These are phyloP conservation scores for Fraxinus americana DNA, from an alignment of 257 asterid genomes.

Conservation along the genomic window DNA sequence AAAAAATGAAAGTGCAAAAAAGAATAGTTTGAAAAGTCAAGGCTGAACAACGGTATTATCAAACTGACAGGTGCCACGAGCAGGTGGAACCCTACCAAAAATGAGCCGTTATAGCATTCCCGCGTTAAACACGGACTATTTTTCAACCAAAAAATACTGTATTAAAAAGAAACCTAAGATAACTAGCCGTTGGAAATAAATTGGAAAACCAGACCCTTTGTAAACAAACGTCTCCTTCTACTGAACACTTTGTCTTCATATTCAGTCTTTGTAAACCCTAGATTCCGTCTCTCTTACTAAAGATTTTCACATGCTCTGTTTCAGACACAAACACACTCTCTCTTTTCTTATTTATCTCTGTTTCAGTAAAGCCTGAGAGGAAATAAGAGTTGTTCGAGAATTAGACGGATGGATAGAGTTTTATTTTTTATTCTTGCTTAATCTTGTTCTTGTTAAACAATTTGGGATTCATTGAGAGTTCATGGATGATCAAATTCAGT, in stretches of 20 bases:
- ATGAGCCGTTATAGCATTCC: slow-evolving; percentile 55
- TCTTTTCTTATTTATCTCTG: slow-evolving; percentile 19
- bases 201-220: neutral
- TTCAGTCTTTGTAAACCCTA: slow-evolving; percentile 5
- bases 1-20: neutral
- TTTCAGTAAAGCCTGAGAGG: slow-evolving; percentile 12
- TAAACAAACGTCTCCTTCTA: slow-evolving; percentile 1
- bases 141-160: neutral
- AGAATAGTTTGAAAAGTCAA: slow-evolving; percentile 21
- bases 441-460: neutral
- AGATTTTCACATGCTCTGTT: slow-evolving; percentile 29
- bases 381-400: neutral
- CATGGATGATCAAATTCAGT: slow-evolving; percentile 26
- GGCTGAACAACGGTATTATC: slow-evolving; percentile 18
- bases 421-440: neutral
- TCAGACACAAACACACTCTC: neutral
- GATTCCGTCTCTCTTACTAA: slow-evolving; percentile 34
- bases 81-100: neutral
- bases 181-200: slow-evolving; percentile 43
- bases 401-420: neutral
- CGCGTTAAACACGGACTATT: slow-evolving; percentile 50
- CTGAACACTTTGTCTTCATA: slow-evolving; percentile 16
- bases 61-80: slow-evolving; percentile 9
- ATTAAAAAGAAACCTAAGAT: neutral
- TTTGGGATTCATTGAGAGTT: slow-evolving; percentile 3